phyloP scores from a whole-genome alignment of 2,329 filamentous ascomycete genomes.

The Chaetomium sp. region DNA sequence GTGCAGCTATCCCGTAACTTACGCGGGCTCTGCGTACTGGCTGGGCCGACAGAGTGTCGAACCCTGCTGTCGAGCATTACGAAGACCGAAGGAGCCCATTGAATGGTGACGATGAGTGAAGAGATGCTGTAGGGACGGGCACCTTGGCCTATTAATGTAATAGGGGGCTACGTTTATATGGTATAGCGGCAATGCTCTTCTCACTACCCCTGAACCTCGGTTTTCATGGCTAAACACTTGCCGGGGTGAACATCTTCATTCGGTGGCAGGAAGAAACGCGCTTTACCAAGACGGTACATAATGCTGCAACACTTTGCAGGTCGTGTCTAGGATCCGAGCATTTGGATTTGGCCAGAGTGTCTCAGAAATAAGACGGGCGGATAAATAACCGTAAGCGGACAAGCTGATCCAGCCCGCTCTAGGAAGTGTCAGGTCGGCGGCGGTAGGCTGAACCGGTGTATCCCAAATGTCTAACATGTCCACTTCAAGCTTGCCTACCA shows the following conservation, averaged over 20 bases:
- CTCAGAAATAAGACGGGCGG: neutral
- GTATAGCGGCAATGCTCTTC: neutral
- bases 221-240: neutral
- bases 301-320: neutral
- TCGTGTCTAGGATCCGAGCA: neutral
- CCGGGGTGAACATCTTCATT: neutral
- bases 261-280: neutral
- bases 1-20: constrained; percentile 44
- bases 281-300: neutral
- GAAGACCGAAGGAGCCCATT: neutral
- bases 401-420: neutral
- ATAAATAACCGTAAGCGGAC: neutral
- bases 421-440: neutral
- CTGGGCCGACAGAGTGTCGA: neutral
- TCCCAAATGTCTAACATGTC: neutral
- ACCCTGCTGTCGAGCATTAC: constrained; percentile 8
- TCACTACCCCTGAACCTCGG: too few species aligned
- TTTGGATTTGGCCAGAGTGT: neutral
- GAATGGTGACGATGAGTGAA: neutral
- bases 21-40: constrained; percentile 12
- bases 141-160: neutral
- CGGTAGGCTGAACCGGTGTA: neutral
- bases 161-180: neutral
- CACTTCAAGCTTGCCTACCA: neutral
- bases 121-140: neutral